Base-by-base conservation (phyloP, 106 monocot genomes). In the Agapanthus africanus region DNA sequence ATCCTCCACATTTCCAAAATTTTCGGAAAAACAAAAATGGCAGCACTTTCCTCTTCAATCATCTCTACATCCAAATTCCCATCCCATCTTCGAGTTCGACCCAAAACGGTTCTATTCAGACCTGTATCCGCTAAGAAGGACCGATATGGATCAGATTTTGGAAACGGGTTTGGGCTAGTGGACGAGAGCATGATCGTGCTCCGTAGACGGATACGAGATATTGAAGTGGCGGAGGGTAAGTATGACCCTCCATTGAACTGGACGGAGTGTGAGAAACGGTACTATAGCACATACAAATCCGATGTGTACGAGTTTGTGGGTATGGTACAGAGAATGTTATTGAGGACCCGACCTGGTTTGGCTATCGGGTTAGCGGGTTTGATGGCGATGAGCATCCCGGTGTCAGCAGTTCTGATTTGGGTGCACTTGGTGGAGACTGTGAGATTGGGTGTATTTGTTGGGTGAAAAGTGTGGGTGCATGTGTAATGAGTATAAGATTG, bases 121-220 rank as follows among this genome's bases (percentile, higher is more conserved):
- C 71, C 18, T 1, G 28, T 3, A 39, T 32, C 18, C 51, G 9
- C 16, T 16, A 71, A 40, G 4, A 57, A 71, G 36, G 37, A 25
- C 11, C 0, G 5, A 11, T 1, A 57, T 22, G 57, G 30, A 8
- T 28, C 57, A 11, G 22, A 7, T 28, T 28, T 14, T 14, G 35
- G 10, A 7, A 15, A n/a, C 11, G 41, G 76, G 8, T 46, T 47
- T 4, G 15, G 59, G 42, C 18, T 66, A 0, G 75, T 81, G 13
- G 88, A 88, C 40, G 81, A 88, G 75, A 71, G 51, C 70, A 88
- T 88, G 88, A 70, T 81, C 35, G 65, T 81, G 39, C 81, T 88
- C 1, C 37, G 84, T 34, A 72, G 68, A 72, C 46, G 88, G 42
- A 81, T 88, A 19, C 75, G 74, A 16, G 88, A 88, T 31, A 71